phyloP scores from a whole-genome alignment of 768 basidiomycete genomes.

The Pleurotus giganteus region DNA sequence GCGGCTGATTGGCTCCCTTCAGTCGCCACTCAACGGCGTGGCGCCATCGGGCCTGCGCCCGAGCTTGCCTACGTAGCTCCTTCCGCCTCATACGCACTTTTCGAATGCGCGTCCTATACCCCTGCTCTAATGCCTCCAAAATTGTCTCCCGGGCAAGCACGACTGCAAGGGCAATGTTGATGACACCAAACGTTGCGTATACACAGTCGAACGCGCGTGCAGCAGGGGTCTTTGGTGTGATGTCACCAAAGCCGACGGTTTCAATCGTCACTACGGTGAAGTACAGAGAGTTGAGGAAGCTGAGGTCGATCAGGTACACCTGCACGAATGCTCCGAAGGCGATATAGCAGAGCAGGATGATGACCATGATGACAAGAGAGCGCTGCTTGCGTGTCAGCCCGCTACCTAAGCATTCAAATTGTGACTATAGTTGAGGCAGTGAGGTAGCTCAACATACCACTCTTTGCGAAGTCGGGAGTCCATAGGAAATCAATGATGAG shows the following conservation, averaged over 20 bases:
- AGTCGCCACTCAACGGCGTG: conserved; percentile 65
- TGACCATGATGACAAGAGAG: conserved; percentile 75
- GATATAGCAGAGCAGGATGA: conserved; percentile 69
- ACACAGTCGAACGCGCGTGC: conserved; percentile 59
- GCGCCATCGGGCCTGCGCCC: conserved; percentile 54
- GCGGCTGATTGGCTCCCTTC: conserved; percentile 40
- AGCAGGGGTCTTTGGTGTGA: conserved; percentile 47
- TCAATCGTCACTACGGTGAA: conserved; percentile 75
- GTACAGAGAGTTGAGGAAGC: conserved; percentile 75
- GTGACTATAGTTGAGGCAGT: not conserved
- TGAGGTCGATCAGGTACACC: conserved; percentile 48
- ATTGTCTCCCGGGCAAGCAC: conserved; percentile 67
- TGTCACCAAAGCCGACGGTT: conserved; percentile 78
- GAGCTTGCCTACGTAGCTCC: conserved; percentile 36
- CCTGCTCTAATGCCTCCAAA: conserved; percentile 69
- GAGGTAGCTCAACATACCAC: conserved; percentile 51
- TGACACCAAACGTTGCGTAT: conserved; percentile 58
- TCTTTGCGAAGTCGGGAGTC: conserved; percentile 61
- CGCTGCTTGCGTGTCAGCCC: conserved; percentile 81
- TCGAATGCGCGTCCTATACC: conserved; percentile 54
- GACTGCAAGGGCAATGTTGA: conserved; percentile 65
- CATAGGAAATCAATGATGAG: conserved; percentile 58
- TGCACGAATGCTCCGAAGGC: conserved; percentile 68
- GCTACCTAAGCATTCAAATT: conserved; percentile 68
- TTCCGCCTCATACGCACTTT: conserved; percentile 45